Evolutionary conservation across 805 yeast species (phyloP), one percentile per base, ranked within the genome.

Genomic region (Pichia eremophila): DNA sequence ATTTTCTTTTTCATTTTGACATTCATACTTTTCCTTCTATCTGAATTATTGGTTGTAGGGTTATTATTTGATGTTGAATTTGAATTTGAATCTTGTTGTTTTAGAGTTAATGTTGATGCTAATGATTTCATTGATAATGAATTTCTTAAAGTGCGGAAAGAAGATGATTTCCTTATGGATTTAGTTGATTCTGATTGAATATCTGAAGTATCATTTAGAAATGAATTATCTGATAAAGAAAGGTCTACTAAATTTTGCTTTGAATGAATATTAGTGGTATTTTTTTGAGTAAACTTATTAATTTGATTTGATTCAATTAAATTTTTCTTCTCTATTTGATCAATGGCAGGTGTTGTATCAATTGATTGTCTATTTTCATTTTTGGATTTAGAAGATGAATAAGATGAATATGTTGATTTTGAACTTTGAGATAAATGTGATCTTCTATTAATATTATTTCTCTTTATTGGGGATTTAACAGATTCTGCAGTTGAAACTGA

Each of bases 81-180:
- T 12, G 19, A n/a, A 29, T 39, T 19, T 8, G 17, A 31, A n/a
- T 34, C 36, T 34, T 34, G 36, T 34, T 34, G 36, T 34, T 15
- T 34, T 17, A 8, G 6, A 25, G 27, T 41, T 15, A 41, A 18
- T 8, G 45, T 35, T 19, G 47, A 44, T 4, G 47, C 17, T 12
- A 44, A 8, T 5, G 50, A 44, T 41, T 40, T 47, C 45, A 47
- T 47, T 10, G 50, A 47, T 8, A 47, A 36, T 14, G 50, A 47
- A 22, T 40, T 40, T 37, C 42, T 44, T 3, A 47, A 8, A 28
- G 40, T 47, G 5, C 8, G 41, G 28, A 47, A 43, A 8, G 50
- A 47, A 1, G 50, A n/a, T 15, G 50, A 47, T 29, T 34, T 43
- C 8, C 45, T 32, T 12, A 34, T 15, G 3, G 36, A 34, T 34